A percentile compares a stretch with the other conserved stretches of the same genome.
Conservation (phyloP, 2,329 filamentous ascomycete genomes). For the Fusarium aywerte region DNA sequence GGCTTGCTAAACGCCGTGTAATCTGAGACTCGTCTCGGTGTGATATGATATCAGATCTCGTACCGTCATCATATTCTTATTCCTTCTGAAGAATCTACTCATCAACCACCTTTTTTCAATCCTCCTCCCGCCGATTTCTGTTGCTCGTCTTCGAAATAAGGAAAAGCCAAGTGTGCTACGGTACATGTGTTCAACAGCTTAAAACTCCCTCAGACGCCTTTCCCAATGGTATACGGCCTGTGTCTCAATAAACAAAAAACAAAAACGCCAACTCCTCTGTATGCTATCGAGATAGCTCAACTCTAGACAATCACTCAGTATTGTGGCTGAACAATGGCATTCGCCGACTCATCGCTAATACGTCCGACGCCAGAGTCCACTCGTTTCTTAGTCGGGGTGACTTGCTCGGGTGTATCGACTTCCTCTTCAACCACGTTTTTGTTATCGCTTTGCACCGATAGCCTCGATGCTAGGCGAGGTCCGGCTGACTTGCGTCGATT, state of each 20-base stretch:
- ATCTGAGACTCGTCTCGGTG: constrained; percentile 26
- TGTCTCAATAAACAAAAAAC: constrained; percentile 15
- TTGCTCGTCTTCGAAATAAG: constrained; percentile 22
- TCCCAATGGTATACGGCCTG: constrained; percentile 35
- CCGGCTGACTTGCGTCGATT: constrained; percentile 49
- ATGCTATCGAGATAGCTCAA: constrained; percentile 34
- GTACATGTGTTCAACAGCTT: constrained; percentile 31
- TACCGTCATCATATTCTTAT: constrained; percentile 13
- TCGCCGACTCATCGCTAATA: constrained; percentile 46
- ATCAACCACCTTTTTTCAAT: constrained; percentile 10
- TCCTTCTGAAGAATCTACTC: constrained; percentile 7
- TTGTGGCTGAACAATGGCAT: constrained; percentile 18
- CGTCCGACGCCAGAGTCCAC: constrained; percentile 51
- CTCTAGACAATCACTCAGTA: constrained; percentile 9
- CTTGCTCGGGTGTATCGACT: constrained; percentile 31
- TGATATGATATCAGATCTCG: constrained; percentile 21
- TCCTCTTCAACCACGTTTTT: constrained; percentile 35
- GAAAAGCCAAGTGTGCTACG: constrained; percentile 36
- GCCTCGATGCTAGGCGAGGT: constrained; percentile 34
- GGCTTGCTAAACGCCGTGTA: constrained; percentile 35
- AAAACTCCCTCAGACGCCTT: constrained; percentile 37
- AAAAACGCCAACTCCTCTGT: constrained; percentile 39
- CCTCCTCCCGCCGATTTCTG: constrained; percentile 13
- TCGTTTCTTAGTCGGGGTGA: constrained; percentile 45
- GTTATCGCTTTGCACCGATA: constrained; percentile 39